Base-by-base conservation (phyloP, 805 yeast species). In the Suhomyces prunicola region DNA sequence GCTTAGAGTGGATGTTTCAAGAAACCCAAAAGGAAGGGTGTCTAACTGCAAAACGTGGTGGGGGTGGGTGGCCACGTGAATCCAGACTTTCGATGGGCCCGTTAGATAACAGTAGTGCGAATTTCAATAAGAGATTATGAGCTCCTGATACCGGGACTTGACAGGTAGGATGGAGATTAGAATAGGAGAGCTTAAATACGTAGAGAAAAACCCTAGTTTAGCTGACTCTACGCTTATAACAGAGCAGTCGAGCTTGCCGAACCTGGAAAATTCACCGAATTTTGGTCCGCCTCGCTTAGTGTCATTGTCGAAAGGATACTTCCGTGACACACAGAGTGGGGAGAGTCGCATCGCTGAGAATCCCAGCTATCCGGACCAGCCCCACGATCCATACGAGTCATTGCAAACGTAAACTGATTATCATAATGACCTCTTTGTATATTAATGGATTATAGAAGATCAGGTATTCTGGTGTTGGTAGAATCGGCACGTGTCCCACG, bases 41-140 rank as follows among this genome's bases (percentile, higher is more conserved):
- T 17, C 23, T 39, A 24, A 10, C 49, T 47, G 49, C 49, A 47
- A 47, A 47, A 47, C 49, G 49, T 47, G 49, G 27, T 7, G 29
- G 23, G 49, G 49, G 13, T 4, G 12, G 33, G 15, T 4, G 41
- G 15, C 49, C 49, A 47, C 49, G 49, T 47, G 49, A 47, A 39
- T 12, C 24, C 12, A n/a, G 42, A 39, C 12, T 39, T 17, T 19
- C 48, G 48, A 31, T 46, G 40, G 40, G 33, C 33, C 23, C 24
- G 42, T 17, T 39, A 31, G 48, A 46, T 46, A 46, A 46, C 40
- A 12, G 48, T 29, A 46, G 48, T 46, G 40, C 23, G 48, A 35
- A 9, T 17, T 19, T 3, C 36, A 33, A 17, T n/a, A 39, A 19
- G 42, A 19, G 42, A 19, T 39, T 39, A 39, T 13, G 42, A 39